These are phyloP conservation scores for Alternaria brassicicola DNA, from an alignment of 2,329 filamentous ascomycete species.

Conservation along the genomic window DNA sequence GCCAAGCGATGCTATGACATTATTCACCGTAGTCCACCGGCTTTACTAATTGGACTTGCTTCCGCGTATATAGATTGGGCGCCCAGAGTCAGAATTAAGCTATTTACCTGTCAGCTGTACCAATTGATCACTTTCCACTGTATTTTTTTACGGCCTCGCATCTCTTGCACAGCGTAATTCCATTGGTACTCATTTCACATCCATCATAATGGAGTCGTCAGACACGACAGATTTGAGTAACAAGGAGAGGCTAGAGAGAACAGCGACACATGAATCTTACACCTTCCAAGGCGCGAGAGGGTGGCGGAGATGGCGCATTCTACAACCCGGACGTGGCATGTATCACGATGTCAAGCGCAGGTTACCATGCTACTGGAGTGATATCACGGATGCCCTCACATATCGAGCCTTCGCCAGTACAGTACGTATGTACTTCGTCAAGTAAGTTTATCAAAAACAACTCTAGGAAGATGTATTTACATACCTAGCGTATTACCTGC, in stretches of 20 bases:
- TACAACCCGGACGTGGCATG: conserved; percentile 59
- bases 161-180: background rate
- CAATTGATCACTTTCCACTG: background rate
- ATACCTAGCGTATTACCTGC: conserved; percentile 59
- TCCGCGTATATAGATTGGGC: background rate
- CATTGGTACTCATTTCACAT: background rate
- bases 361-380: conserved; percentile 62
- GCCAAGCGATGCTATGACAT: conserved; percentile 5
- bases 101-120: background rate
- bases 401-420: conserved; percentile 62
- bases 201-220: conserved; percentile 6
- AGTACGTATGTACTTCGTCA: conserved; percentile 65
- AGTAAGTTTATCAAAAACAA: conserved; percentile 40
- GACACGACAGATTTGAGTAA: background rate
- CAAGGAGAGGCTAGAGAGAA: conserved; percentile 14
- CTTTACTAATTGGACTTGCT: background rate
- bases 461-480: conserved; percentile 2
- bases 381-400: conserved; percentile 61
- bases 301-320: conserved; percentile 51
- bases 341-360: conserved; percentile 60
- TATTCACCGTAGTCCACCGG: background rate
- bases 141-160: background rate
- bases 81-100: background rate
- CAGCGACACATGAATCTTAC: conserved; percentile 35
- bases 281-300: conserved; percentile 47